phyloP scores from a whole-genome alignment of 257 asterid species.

The Eucommia ulmoides region DNA sequence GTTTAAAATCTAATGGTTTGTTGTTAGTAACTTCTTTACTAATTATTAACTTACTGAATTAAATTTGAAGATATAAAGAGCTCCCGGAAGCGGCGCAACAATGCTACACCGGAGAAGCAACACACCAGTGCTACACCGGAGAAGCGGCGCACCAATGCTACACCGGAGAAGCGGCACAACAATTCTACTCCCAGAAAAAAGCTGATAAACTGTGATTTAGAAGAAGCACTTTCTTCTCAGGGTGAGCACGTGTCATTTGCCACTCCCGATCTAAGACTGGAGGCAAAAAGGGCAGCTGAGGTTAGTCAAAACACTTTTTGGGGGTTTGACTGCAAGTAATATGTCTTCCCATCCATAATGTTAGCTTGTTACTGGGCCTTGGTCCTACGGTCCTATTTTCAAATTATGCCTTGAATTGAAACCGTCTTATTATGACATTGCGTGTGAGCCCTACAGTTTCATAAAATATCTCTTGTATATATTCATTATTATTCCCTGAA shows the following conservation, averaged over 20 bases:
- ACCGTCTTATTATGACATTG: too few relatives aligned
- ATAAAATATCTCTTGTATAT: too few relatives aligned
- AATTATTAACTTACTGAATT: too few relatives aligned
- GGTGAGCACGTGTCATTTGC: slow-evolving; percentile 34
- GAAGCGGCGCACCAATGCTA: slow-evolving; percentile 30
- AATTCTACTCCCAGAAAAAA: too few relatives aligned
- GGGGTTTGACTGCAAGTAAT: neutral
- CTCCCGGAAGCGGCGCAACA: slow-evolving; percentile 30
- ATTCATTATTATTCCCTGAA: too few relatives aligned
- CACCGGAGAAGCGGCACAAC: slow-evolving; percentile 48
- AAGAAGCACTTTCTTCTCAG: too few relatives aligned
- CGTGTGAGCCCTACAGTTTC: too few relatives aligned
- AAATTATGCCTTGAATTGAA: neutral
- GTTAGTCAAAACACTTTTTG: slow-evolving; percentile 19
- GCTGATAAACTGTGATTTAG: too few relatives aligned
- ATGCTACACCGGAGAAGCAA: slow-evolving; percentile 36
- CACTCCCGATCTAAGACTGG: slow-evolving; percentile 69
- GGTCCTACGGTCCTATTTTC: neutral
- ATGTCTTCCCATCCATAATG: neutral
- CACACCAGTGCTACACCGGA: slow-evolving; percentile 47
- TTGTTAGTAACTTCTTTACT: too few relatives aligned
- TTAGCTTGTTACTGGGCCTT: neutral
- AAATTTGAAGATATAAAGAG: slow-evolving; percentile 40
- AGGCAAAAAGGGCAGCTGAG: slow-evolving; percentile 77
- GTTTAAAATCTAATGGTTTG: too few relatives aligned